Evolutionary conservation across 75 land plant genomes (phyloP).

Genomic region (Isoetes taiwanensis): DNA sequence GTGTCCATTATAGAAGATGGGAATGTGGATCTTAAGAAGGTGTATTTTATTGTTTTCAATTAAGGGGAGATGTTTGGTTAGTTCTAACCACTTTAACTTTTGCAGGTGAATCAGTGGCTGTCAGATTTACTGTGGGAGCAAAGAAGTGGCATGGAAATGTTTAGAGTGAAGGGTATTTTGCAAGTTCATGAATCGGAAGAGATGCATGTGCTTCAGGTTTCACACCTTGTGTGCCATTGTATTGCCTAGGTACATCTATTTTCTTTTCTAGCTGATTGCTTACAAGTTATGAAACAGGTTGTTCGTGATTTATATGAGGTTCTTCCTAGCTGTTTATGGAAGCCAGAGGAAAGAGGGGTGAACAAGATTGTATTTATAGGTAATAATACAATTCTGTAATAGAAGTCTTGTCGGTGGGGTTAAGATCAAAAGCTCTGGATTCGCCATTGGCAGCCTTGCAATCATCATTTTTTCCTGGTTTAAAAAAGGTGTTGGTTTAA

Average conservation of each 20-base stretch:
- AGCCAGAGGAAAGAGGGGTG: slow-evolving; percentile 28
- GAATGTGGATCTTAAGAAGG: slow-evolving; percentile 46
- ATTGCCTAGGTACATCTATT: neutral
- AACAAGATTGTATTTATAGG: slow-evolving; percentile 84
- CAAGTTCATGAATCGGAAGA: slow-evolving; percentile 39
- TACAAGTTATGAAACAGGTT: slow-evolving; percentile 32
- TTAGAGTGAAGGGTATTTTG: slow-evolving; percentile 72
- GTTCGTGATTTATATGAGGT: slow-evolving; percentile 80
- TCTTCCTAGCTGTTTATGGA: slow-evolving; percentile 61
- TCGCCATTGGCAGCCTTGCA: too few relatives aligned
- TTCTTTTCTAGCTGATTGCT: neutral
- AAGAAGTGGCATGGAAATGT: slow-evolving; percentile 48
- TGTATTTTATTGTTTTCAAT: slow-evolving; percentile 9
- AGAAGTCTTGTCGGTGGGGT: too few relatives aligned
- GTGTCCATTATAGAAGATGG: slow-evolving; percentile 39
- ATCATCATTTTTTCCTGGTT: too few relatives aligned
- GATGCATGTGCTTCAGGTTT: slow-evolving; percentile 70
- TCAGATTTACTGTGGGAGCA: slow-evolving; percentile 85
- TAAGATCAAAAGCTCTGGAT: too few relatives aligned
- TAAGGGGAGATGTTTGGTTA: neutral
- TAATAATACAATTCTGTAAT: too few relatives aligned
- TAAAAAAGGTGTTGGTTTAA: too few relatives aligned
- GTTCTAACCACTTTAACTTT: neutral
- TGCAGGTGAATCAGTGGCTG: slow-evolving; percentile 58
- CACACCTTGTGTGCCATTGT: neutral